Percentiles rank a stretch among this genome's conserved stretches.
Conservation (phyloP, 768 basidiomycete species). For the Tricholoma sp. region DNA sequence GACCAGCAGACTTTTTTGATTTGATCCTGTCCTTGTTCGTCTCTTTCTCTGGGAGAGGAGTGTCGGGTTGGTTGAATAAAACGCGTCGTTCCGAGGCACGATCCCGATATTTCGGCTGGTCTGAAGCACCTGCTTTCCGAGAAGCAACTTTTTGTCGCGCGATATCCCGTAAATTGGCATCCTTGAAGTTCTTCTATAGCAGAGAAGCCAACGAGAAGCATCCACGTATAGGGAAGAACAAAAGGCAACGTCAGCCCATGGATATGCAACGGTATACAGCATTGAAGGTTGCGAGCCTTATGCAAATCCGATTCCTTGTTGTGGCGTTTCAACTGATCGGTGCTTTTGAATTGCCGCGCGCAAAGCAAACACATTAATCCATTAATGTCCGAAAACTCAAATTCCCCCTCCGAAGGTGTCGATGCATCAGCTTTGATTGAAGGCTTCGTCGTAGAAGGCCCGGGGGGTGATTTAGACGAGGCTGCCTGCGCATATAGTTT, state of each 20-base stretch:
- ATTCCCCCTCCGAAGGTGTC: conserved; percentile 51
- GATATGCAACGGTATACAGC: conserved; percentile 25
- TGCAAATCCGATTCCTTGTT: conserved; percentile 93
- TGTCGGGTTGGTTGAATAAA: conserved; percentile 89
- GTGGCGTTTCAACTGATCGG: conserved; percentile 84
- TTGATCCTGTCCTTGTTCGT: conserved; percentile 19
- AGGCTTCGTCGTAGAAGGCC: conserved; percentile 15
- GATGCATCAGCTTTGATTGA: conserved; percentile 18
- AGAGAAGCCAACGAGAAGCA: conserved; percentile 2
- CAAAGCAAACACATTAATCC: conserved; percentile 86
- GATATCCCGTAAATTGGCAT: conserved; percentile 62
- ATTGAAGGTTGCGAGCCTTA: conserved; percentile 63
- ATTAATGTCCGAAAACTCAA: conserved; percentile 76
- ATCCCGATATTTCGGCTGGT: conserved; percentile 87
- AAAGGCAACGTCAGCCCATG: conserved; percentile 26
- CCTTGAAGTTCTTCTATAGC: conserved; percentile 82
- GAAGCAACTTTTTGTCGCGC: conserved; percentile 63
- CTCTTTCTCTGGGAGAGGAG: conserved; percentile 57
- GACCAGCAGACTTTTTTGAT: conserved; percentile 48
- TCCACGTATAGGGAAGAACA: conserved; percentile 15
- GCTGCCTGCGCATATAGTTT: conserved; percentile 23
- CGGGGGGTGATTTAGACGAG: conserved; percentile 13
- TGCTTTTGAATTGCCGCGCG: conserved; percentile 84
- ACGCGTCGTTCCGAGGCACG: conserved; percentile 88
- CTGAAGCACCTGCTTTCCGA: conserved; percentile 31